These are phyloP conservation scores for Dactylorhiza incarnata DNA, from an alignment of 106 monocot species.

Conservation along the genomic window DNA sequence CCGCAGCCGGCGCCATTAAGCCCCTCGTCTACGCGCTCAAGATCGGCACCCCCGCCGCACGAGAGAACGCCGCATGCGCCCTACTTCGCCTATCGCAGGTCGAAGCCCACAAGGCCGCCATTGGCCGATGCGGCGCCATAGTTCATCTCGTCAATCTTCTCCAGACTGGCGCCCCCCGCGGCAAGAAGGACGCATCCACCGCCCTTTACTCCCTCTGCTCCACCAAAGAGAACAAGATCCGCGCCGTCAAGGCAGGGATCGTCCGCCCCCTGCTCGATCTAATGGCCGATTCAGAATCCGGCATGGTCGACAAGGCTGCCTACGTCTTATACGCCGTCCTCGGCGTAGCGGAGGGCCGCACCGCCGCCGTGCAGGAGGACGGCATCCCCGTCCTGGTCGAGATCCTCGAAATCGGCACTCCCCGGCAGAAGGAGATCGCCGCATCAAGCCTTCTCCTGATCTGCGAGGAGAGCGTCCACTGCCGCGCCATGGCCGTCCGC, in stretches of 20 bases:
- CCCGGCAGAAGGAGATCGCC: conserved; percentile 52
- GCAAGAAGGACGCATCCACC: conserved; percentile 83
- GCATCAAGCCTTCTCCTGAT: conserved; percentile 36
- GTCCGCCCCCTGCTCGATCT: conserved; percentile 59
- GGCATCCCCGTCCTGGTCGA: conserved; percentile 76
- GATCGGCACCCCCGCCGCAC: conserved; percentile 39
- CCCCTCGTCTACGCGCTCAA: conserved; percentile 47
- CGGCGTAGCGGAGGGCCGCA: conserved; percentile 28
- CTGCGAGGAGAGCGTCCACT: conserved; percentile 33
- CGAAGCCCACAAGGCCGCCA: conserved; percentile 41
- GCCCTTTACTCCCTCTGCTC: conserved; percentile 62
- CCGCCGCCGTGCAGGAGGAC: conserved; percentile 53
- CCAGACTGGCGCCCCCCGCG: conserved; percentile 44
- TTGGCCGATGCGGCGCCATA: conserved; percentile 77
- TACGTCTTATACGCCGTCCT: conserved; percentile 38
- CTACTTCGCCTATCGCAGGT: conserved; percentile 58
- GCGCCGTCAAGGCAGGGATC: conserved; percentile 58
- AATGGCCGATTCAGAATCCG: conserved; percentile 71
- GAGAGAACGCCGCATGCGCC: conserved; percentile 81
- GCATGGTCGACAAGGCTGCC: conserved; percentile 80
- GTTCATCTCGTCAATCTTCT: conserved; percentile 52
- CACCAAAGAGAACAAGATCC: conserved; percentile 47
- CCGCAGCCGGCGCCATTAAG: conserved; percentile 53
- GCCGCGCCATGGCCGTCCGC: conserved; percentile 30
- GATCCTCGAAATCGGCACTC: conserved; percentile 49